These are phyloP conservation scores for Cryptomeria japonica DNA, from an alignment of 75 land plant genomes.

Conservation along the genomic window DNA sequence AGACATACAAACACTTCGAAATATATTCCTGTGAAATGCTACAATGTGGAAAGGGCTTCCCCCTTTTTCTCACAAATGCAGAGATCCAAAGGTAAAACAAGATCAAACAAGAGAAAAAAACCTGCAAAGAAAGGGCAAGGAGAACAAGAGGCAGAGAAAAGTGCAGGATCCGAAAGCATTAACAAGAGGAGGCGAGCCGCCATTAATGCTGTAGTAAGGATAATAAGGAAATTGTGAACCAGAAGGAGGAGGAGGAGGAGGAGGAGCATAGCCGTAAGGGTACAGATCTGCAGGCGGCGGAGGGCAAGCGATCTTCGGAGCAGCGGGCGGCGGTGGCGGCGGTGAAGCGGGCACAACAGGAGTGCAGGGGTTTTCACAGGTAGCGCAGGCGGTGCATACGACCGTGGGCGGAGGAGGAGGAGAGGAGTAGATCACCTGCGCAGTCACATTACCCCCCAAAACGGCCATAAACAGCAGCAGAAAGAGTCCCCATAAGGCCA, in stretches of 20 bases:
- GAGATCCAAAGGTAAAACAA: background rate
- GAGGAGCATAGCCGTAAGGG: background rate
- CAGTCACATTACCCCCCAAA: background rate
- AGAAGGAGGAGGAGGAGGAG: background rate
- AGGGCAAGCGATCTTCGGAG: background rate
- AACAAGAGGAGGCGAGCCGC: background rate
- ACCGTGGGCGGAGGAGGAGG: slow-evolving; percentile 7
- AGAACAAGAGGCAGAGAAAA: background rate
- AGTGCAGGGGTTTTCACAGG: slow-evolving; percentile 2
- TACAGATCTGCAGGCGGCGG: background rate
- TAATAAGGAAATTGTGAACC: background rate
- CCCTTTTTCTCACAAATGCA: background rate
- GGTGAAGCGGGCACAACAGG: background rate
- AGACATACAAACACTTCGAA: background rate
- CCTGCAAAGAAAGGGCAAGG: background rate
- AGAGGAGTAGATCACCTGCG: background rate
- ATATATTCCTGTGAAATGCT: background rate
- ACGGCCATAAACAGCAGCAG: background rate
- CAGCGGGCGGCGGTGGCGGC: background rate
- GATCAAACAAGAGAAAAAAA: background rate
- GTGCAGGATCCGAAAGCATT: background rate
- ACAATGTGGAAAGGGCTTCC: background rate
- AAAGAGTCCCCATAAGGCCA: background rate
- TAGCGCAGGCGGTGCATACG: slow-evolving; percentile 1
- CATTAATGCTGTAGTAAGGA: background rate